Base-by-base conservation (phyloP, 108 stramenopile genomes). In the Cyclotella baltica region DNA sequence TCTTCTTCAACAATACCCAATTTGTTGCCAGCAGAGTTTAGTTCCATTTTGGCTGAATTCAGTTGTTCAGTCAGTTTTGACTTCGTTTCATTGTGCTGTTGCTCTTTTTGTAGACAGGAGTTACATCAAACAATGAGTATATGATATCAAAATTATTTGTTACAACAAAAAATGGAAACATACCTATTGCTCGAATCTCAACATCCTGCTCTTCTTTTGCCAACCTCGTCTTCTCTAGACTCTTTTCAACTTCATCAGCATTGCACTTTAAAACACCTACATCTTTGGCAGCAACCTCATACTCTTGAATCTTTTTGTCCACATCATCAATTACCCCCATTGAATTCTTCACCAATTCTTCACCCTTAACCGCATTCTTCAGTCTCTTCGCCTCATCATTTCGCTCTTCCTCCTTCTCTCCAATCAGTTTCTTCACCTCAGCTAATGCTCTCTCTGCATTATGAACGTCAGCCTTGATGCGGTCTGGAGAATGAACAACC, bases 401-500 rank as follows among this genome's bases (percentile, higher is more conserved):
- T 11, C 56, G 55, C 71, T 91, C 92, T 2, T 59, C 36, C 70
- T 90, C 88, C 20, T 77, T 89, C 29, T 78, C 30, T 55, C 62
- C 81, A 50, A 91, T 77, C 9, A 16, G 9, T 33, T 33, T 40
- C 55, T 80, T 86, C 4, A 80, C 63, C 15, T 70, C 27, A 37
- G 85, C 87, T 71, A 88, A 80, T 20, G 30, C 25, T 27, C 58
- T 43, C 23, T 43, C 82, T 20, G 81, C 80, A 11, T 80, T 47
- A 0, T 38, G 48, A 30, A 88, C 50, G 50, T 83, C 78, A 18
- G 58, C 34, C 38, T 78, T 72, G 55, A 85, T 78, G 6, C 73
- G 51, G 34, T 86, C 89, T 10, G 96, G 96, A 40, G 89, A 88
- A 62, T 90, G 85, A 10, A 96, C 96, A 28, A 96, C 59, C 70